Conservation (phyloP, 768 basidiomycete genomes). For the Tephrocybe sp. region DNA sequence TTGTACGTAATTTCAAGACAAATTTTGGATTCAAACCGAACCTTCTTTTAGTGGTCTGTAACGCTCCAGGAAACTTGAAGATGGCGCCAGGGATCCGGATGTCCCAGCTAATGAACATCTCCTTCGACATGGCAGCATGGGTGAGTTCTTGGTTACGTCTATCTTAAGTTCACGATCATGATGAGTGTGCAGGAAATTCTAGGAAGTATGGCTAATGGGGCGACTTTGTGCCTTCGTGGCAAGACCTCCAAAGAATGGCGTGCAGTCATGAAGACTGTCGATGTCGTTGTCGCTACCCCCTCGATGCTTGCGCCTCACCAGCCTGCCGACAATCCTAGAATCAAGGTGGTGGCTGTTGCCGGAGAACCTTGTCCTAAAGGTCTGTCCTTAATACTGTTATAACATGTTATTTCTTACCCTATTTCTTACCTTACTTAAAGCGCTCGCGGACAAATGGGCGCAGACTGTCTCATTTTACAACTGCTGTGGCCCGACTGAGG, state of each 20-base stretch:
- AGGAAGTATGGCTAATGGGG: slow-evolving; percentile 49
- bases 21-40: neutral
- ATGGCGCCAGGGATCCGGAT: slow-evolving; percentile 56
- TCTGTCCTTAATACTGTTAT: slow-evolving; percentile 14
- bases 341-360: slow-evolving; percentile 49
- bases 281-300: slow-evolving; percentile 54
- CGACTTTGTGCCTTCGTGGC: slow-evolving; percentile 52
- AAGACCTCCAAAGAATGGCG: slow-evolving; percentile 51
- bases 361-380: slow-evolving; percentile 54
- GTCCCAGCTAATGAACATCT: slow-evolving; percentile 60
- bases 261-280: slow-evolving; percentile 44
- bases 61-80: slow-evolving; percentile 52
- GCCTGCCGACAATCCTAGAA: slow-evolving; percentile 48
- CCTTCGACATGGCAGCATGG: slow-evolving; percentile 70
- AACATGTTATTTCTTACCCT: neutral
- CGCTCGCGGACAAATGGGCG: slow-evolving; percentile 44
- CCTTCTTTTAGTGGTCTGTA: slow-evolving; percentile 29
- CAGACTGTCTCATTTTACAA: slow-evolving; percentile 42
- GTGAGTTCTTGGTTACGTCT: slow-evolving; percentile 19
- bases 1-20: slow-evolving; percentile 31
- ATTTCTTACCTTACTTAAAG: slow-evolving; percentile 14
- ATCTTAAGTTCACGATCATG: slow-evolving; percentile 31
- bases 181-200: slow-evolving; percentile 54
- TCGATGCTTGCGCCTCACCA: slow-evolving; percentile 49
- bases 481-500: slow-evolving; percentile 58